These are phyloP conservation scores for Davidsoniella virescens DNA, from an alignment of 2,329 filamentous ascomycete species.

Conservation along the genomic window DNA sequence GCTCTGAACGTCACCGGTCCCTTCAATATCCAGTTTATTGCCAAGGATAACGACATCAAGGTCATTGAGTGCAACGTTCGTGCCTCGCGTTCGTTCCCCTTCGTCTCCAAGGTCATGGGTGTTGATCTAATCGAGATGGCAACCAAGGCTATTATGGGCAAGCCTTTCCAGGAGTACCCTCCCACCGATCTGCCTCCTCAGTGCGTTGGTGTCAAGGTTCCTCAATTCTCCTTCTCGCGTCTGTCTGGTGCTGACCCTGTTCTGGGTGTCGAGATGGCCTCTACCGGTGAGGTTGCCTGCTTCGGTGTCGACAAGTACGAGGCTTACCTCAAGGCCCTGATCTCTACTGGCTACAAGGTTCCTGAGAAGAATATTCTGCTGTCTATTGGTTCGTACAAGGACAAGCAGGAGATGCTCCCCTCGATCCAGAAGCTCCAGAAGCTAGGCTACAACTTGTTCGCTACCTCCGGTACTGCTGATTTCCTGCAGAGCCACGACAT, in stretches of 20 bases:
- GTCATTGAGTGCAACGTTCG: conserved; percentile 98
- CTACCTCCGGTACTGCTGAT: conserved; percentile 89
- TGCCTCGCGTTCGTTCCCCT: conserved; percentile 90
- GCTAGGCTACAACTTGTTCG: conserved; percentile 89
- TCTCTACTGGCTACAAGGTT: conserved; percentile 91
- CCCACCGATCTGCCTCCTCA: conserved; percentile 56
- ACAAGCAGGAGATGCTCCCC: conserved; percentile 93
- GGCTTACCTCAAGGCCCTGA: conserved; percentile 87
- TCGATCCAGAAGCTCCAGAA: conserved; percentile 79
- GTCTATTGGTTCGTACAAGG: conserved; percentile 93
- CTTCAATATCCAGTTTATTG: conserved; percentile 98
- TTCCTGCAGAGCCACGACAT: conserved; percentile 89
- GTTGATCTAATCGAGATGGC: conserved; percentile 97
- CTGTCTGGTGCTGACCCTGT: conserved; percentile 92
- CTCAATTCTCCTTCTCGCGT: conserved; percentile 97
- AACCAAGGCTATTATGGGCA: conserved; percentile 84
- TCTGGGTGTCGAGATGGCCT: conserved; percentile 96
- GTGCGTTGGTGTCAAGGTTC: conserved; percentile 92
- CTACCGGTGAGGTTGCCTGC: conserved; percentile 92
- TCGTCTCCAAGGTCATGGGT: conserved; percentile 97
- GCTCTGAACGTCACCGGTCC: conserved; percentile 92
- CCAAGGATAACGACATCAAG: conserved; percentile 98
- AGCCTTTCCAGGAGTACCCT: conserved; percentile 72
- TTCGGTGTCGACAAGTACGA: conserved; percentile 95
- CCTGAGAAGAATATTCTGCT: conserved; percentile 90